These are phyloP conservation scores for Fusarium humuli DNA, from an alignment of 2,329 filamentous ascomycete genomes.

Conservation along the genomic window DNA sequence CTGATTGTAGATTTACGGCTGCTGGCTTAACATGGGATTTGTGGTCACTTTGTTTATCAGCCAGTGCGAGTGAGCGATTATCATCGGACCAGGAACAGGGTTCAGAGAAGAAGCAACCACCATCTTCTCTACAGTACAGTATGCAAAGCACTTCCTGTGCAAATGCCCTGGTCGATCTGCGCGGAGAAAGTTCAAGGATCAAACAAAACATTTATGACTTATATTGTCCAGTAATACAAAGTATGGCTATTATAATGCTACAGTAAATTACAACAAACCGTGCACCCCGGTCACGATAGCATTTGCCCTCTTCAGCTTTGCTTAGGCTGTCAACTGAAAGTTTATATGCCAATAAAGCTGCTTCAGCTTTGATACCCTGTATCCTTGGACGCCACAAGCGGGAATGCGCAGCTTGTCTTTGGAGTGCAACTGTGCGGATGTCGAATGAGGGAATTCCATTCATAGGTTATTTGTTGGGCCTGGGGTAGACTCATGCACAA, in stretches of 20 bases:
- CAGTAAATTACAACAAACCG: not conserved
- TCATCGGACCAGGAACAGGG: constrained; percentile 25
- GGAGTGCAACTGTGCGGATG: not conserved
- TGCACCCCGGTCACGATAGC: not conserved
- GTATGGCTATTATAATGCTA: not conserved
- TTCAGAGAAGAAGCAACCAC: constrained; percentile 23
- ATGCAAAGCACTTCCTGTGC: constrained; percentile 8
- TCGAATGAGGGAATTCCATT: constrained; percentile 12
- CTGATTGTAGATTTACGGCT: not conserved
- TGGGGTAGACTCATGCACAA: constrained; percentile 38
- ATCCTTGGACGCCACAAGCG: constrained; percentile 19
- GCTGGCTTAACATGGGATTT: not conserved
- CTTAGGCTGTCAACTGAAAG: not conserved
- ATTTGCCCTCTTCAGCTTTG: not conserved
- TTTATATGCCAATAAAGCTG: not conserved
- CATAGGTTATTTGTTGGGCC: constrained; percentile 33
- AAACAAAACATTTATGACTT: not conserved
- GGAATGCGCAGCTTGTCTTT: constrained; percentile 16
- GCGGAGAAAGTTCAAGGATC: constrained; percentile 5
- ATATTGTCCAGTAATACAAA: not conserved
- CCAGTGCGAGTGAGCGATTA: constrained; percentile 9
- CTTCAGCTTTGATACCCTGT: not conserved
- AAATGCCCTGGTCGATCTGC: constrained; percentile 8
- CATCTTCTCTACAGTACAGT: constrained; percentile 15
- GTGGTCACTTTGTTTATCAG: not conserved